A percentile compares a stretch with the other conserved stretches of the same genome.
Evolutionary conservation across 192 early-diverging fungal genomes (phyloP).

Genomic region (Rhizophagus sp.): DNA sequence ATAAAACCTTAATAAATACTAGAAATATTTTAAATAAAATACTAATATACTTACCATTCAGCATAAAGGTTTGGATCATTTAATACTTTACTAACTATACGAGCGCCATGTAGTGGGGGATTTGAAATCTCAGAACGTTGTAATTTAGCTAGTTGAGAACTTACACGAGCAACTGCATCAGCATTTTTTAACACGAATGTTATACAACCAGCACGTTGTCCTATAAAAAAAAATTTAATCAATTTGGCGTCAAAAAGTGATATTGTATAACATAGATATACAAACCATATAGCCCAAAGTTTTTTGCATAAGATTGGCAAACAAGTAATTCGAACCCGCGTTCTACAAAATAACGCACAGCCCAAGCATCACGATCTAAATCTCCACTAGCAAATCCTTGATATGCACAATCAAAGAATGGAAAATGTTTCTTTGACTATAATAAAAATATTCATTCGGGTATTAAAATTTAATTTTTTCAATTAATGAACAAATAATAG

Average conservation of each 20-base stretch:
- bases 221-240: slow-evolving; percentile 37
- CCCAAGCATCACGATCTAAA: slow-evolving; percentile 88
- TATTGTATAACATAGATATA: slow-evolving; percentile 3
- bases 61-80: slow-evolving; percentile 75
- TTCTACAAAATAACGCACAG: slow-evolving; percentile 90
- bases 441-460: background rate
- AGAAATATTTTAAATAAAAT: background rate
- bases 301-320: slow-evolving; percentile 95
- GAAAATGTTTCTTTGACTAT: slow-evolving; percentile 74
- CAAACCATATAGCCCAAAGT: slow-evolving; percentile 94
- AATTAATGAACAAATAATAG: background rate
- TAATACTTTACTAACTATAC: slow-evolving; percentile 82
- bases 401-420: slow-evolving; percentile 99
- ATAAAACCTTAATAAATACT: background rate
- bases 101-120: slow-evolving; percentile 86
- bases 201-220: slow-evolving; percentile 87
- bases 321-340: slow-evolving; percentile 91
- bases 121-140: slow-evolving; percentile 88
- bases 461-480: background rate
- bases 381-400: slow-evolving; percentile 97
- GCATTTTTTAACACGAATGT: slow-evolving; percentile 67
- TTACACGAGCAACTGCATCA: slow-evolving; percentile 57
- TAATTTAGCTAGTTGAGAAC: slow-evolving; percentile 82
- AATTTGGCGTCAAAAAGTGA: background rate
- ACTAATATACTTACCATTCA: slow-evolving; percentile 69